Evolutionary conservation across 2,329 filamentous ascomycete species (phyloP).

Genomic region (Leptosphaerulina australis): DNA sequence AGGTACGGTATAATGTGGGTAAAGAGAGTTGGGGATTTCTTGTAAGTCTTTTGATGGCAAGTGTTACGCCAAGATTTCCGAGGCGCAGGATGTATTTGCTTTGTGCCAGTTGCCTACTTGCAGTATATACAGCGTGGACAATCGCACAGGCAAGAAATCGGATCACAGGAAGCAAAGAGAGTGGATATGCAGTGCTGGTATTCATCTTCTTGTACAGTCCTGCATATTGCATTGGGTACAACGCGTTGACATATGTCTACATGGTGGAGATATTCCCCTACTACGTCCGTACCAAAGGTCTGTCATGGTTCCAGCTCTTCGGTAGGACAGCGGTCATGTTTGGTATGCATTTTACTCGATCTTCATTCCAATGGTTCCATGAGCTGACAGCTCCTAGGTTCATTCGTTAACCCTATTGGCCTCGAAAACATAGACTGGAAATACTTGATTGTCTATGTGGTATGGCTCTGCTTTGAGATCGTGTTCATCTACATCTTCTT

Average conservation of each 20-base stretch:
- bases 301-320: conserved; percentile 65
- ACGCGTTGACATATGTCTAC: conserved; percentile 63
- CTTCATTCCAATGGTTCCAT: not conserved
- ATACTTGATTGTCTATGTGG: conserved; percentile 66
- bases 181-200: conserved; percentile 55
- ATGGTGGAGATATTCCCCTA: conserved; percentile 58
- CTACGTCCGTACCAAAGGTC: conserved; percentile 57
- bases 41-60: conserved; percentile 61
- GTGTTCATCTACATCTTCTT: conserved; percentile 47
- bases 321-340: conserved; percentile 66
- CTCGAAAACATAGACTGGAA: conserved; percentile 66
- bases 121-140: conserved; percentile 48
- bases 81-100: conserved; percentile 62
- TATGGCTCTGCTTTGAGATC: conserved; percentile 42
- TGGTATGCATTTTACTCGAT: conserved; percentile 26
- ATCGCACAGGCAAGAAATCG: conserved; percentile 59
- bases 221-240: conserved; percentile 64
- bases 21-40: conserved; percentile 66
- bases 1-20: conserved; percentile 57
- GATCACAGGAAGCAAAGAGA: conserved; percentile 38
- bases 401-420: conserved; percentile 67
- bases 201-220: conserved; percentile 60
- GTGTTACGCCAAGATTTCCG: conserved; percentile 61
- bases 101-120: conserved; percentile 44
- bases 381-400: conserved; percentile 41